Evolutionary conservation across 805 yeast species (phyloP).

Genomic region (Ascoidea tarda): DNA sequence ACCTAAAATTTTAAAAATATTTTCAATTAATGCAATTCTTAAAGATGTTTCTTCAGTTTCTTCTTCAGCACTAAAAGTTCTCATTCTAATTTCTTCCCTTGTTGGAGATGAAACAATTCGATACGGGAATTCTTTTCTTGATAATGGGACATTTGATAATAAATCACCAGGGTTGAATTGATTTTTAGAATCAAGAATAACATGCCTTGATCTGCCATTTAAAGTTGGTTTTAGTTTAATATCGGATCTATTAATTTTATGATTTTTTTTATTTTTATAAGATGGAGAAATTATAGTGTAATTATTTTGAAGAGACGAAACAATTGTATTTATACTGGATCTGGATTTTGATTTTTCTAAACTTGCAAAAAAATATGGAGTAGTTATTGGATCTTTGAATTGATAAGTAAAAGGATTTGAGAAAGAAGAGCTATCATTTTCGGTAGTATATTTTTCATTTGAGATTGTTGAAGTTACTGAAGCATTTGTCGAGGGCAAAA

Average conservation of each 20-base stretch:
- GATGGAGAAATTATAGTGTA: background rate
- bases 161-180: slow-evolving; percentile 74
- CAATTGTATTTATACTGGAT: background rate
- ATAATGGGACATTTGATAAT: slow-evolving; percentile 64
- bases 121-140: slow-evolving; percentile 19
- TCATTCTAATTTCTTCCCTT: slow-evolving; percentile 5
- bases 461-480: background rate
- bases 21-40: slow-evolving; percentile 54
- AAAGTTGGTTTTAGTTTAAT: background rate
- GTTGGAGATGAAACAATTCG: background rate
- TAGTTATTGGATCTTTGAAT: background rate
- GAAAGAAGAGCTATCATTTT: background rate
- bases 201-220: slow-evolving; percentile 25
- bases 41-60: slow-evolving; percentile 60
- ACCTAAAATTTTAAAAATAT: slow-evolving; percentile 56
- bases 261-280: slow-evolving; percentile 1
- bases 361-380: slow-evolving; percentile 4
- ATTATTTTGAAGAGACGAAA: background rate
- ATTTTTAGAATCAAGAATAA: slow-evolving; percentile 38
- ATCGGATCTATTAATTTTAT: slow-evolving; percentile 5
- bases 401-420: background rate
- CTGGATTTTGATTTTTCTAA: slow-evolving; percentile 7
- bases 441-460: background rate
- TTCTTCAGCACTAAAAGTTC: slow-evolving; percentile 37
- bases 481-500: slow-evolving; percentile 2